A percentile compares a stretch with the other conserved stretches of the same genome.
Evolutionary conservation across 352 stramenopile species (phyloP).

Genomic region (Phytophthora quininea): DNA sequence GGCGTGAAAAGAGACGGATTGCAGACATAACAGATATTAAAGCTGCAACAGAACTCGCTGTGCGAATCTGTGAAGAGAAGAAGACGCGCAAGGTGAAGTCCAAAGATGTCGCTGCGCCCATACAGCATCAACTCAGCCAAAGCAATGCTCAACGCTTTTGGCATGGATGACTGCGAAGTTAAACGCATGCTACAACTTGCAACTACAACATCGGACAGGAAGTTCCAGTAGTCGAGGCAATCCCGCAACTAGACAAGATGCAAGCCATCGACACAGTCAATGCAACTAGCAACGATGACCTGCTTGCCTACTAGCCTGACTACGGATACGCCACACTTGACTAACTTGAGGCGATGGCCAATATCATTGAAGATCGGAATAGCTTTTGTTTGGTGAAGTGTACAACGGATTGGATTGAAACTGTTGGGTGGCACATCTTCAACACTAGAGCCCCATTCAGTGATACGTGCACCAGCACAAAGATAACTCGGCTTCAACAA

Average conservation of each 20-base stretch:
- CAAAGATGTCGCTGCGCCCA: neutral
- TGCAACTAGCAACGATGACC: neutral
- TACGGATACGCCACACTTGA: conserved; percentile 3
- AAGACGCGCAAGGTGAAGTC: neutral
- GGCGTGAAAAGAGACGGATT: neutral
- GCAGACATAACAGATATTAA: neutral
- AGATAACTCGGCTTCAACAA: neutral
- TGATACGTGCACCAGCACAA: conserved; percentile 1
- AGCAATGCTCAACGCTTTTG: neutral
- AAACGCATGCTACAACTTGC: neutral
- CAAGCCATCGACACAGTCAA: neutral
- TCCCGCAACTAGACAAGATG: conserved; percentile 10
- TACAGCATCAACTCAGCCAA: conserved; percentile 10
- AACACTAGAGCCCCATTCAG: conserved; percentile 1
- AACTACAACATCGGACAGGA: neutral
- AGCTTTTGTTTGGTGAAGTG: conserved; percentile 1
- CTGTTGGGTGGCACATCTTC: conserved; percentile 5
- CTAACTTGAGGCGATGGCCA: conserved; percentile 4
- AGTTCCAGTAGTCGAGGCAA: conserved; percentile 8
- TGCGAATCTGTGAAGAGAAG: neutral
- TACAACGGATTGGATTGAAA: conserved; percentile 4
- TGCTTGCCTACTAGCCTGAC: neutral
- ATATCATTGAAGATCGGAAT: neutral
- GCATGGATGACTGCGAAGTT: neutral
- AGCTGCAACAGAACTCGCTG: neutral